phyloP scores from a whole-genome alignment of 75 land plant species.

The Chamaecyparis obtusa region DNA sequence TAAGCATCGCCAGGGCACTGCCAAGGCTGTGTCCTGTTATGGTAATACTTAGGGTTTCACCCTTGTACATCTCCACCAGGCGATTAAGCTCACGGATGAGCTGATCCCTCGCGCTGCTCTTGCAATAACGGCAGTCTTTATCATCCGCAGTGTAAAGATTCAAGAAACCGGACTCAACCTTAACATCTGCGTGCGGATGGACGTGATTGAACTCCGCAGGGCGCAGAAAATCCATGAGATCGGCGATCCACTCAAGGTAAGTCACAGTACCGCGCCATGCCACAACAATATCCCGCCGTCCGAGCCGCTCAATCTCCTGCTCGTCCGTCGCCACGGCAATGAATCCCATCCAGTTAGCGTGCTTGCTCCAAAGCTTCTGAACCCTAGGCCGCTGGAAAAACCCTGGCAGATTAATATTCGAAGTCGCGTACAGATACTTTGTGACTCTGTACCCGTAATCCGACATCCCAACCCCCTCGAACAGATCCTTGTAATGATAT shows the following conservation, averaged over 20 bases:
- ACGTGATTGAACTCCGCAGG: slow-evolving; percentile 17
- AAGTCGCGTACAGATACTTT: slow-evolving; percentile 52
- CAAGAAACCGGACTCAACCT: slow-evolving; percentile 49
- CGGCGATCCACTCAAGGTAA: slow-evolving; percentile 50
- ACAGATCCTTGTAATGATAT: slow-evolving; percentile 25
- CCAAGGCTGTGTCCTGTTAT: slow-evolving; percentile 78
- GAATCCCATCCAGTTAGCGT: slow-evolving; percentile 74
- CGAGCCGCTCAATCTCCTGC: slow-evolving; percentile 35
- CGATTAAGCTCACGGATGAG: slow-evolving; percentile 39
- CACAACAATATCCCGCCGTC: slow-evolving; percentile 51
- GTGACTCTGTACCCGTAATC: slow-evolving; percentile 46
- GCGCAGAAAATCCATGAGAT: slow-evolving; percentile 31
- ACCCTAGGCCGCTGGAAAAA: slow-evolving; percentile 32
- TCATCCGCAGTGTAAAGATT: slow-evolving; percentile 54
- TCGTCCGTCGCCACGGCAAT: slow-evolving; percentile 46
- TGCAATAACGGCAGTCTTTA: slow-evolving; percentile 26
- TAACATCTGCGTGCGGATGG: slow-evolving; percentile 15
- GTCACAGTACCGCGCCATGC: slow-evolving; percentile 64
- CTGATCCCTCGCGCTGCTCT: slow-evolving; percentile 50
- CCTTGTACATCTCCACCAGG: slow-evolving; percentile 28
- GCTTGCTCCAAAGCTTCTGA: slow-evolving; percentile 40
- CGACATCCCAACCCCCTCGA: slow-evolving; percentile 23
- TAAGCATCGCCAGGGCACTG: slow-evolving; percentile 60
- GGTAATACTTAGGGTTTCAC: slow-evolving; percentile 64
- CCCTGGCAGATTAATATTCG: slow-evolving; percentile 41